Evolutionary conservation across 768 basidiomycete genomes (phyloP).

Genomic region (Mycena chlorophos): DNA sequence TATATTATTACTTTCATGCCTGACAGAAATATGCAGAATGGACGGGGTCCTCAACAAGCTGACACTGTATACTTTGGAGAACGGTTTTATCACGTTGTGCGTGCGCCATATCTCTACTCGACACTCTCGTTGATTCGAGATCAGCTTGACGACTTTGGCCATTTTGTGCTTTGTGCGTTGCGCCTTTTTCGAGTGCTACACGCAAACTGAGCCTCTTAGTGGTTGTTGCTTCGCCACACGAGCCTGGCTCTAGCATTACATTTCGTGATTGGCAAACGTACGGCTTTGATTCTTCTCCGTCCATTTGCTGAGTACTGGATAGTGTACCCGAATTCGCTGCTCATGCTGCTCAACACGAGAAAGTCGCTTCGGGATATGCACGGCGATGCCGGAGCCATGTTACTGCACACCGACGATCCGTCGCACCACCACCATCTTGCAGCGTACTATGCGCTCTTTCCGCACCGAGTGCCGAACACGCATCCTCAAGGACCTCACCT

Average conservation of each 20-base stretch:
- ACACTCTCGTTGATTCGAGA: not conserved
- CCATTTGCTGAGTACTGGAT: not conserved
- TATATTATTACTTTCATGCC: not conserved
- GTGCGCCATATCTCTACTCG: not conserved
- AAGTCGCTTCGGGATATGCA: slow-evolving; percentile 9
- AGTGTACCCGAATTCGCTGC: slow-evolving; percentile 9
- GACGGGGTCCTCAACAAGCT: slow-evolving; percentile 4
- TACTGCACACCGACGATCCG: not conserved
- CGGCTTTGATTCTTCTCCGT: not conserved
- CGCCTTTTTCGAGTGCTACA: not conserved
- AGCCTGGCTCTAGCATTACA: not conserved
- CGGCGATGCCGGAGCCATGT: not conserved
- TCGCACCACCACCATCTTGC: not conserved
- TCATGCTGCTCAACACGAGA: slow-evolving; percentile 3
- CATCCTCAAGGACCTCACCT: not conserved
- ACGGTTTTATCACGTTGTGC: slow-evolving; percentile 6
- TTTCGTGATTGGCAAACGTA: slow-evolving; percentile 9
- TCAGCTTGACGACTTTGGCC: slow-evolving; percentile 4
- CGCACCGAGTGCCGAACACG: not conserved
- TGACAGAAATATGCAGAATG: not conserved
- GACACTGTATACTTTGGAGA: slow-evolving; percentile 6
- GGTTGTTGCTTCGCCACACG: not conserved
- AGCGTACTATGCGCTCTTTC: slow-evolving; percentile 3
- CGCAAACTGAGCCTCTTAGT: not conserved
- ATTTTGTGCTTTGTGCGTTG: not conserved